Evolutionary conservation across 2,329 filamentous ascomycete genomes (phyloP), one percentile per base, ranked within the genome.

Genomic region (Talaromyces sp.): DNA sequence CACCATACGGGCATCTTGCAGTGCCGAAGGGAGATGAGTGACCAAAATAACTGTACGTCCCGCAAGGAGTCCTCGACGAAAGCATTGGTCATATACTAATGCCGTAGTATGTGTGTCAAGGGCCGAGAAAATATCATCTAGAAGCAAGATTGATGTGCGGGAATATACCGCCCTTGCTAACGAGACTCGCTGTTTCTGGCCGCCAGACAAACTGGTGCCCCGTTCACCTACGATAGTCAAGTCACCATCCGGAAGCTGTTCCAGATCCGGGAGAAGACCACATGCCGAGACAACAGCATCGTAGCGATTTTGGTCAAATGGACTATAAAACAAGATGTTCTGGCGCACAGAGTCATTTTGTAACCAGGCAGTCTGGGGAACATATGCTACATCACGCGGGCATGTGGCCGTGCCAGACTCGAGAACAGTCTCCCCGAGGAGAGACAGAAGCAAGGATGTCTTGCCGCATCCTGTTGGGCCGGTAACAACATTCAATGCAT

Each of bases 41-140:
- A 86, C 84, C 17, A 87, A 74, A 6, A 87, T 79, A 1, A 81
- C 77, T 1, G 84, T 87, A 32, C 84, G 76, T 9, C 80, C 82
- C 22, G 75, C 75, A 10, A 87, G 75, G 28, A 87, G 67, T 55
- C 84, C 81, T 54, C 79, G 76, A 62, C 84, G 85, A 67, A 87
- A 86, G 65, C 82, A 85, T 59, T 80, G 75, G 61, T 83, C 79
- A 80, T 84, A 86, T 1, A 87, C 76, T 2, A 78, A 74, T 17
- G 82, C 81, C 0, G 82, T 80, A 0, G 85, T 87, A 65, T 84
- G 84, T 15, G 91, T 93, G 69, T 96, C 92, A 0, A 96, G 82
- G 15, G 90, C 90, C 39, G 88, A 92, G 1, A 92, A 96, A 2
- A 92, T 92, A 73, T 96, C 92, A 65, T 96, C 92, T 4, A 96